Evolutionary conservation across 1,284 basidiomycete species (phyloP).

Genomic region (Phlebopus sp.): DNA sequence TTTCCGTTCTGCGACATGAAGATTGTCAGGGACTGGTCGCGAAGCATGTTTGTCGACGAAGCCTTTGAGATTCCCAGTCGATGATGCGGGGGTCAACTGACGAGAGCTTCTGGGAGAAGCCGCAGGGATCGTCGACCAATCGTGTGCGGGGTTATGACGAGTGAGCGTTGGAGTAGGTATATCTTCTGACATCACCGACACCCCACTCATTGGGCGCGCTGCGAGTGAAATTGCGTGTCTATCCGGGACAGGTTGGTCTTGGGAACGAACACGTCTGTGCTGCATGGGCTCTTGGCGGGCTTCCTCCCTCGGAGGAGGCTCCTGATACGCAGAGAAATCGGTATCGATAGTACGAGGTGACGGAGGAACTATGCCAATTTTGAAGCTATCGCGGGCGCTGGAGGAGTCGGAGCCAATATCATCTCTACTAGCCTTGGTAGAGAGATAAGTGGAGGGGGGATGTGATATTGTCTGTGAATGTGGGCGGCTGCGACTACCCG

Average conservation of each 20-base stretch:
- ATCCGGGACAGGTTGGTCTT: conserved; percentile 28
- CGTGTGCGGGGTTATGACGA: conserved; percentile 19
- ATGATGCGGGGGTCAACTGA: conserved; percentile 37
- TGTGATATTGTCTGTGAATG: conserved; percentile 28
- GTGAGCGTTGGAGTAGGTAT: conserved; percentile 26
- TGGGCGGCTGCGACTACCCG: conserved; percentile 15
- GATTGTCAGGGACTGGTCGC: conserved; percentile 1
- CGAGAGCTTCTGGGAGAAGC: conserved; percentile 20
- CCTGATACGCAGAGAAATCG: conserved; percentile 13
- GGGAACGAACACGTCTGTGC: conserved; percentile 31
- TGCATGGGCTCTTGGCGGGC: conserved; percentile 16
- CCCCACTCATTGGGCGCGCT: conserved; percentile 28
- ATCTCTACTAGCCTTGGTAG: conserved; percentile 5
- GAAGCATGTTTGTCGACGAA: conserved; percentile 25
- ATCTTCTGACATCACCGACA: conserved; percentile 20
- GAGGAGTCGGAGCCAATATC: conserved; percentile 16
- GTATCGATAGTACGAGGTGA: conserved; percentile 22
- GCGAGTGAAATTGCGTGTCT: conserved; percentile 34
- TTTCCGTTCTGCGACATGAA: conserved; percentile 10
- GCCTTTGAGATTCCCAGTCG: conserved; percentile 38
- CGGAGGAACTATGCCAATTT: conserved; percentile 30
- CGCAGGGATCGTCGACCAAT: conserved; percentile 18
- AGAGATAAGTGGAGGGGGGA: conserved; percentile 17
- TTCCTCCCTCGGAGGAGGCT: conserved; percentile 18
- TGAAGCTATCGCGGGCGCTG: conserved; percentile 27